Base-by-base conservation (phyloP, 2,329 filamentous ascomycete species). In the Dothideomycetes sp. region DNA sequence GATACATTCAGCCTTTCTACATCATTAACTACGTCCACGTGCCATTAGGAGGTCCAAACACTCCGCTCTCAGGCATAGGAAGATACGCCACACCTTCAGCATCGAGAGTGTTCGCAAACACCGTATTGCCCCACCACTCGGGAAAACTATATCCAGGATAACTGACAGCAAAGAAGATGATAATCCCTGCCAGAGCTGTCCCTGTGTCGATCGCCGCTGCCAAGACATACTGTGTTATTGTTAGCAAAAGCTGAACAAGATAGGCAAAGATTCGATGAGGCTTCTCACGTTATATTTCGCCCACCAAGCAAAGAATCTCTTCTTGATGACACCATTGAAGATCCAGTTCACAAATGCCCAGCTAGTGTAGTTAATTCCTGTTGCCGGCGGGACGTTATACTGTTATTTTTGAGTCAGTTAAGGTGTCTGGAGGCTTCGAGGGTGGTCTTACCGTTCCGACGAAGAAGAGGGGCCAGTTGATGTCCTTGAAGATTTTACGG, bases 261-360 rank as follows among this genome's bases (percentile, higher is more conserved):
- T 19, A 12, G 13, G 1, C 57, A 91, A 91, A 15, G 89, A 78
- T 5, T 87, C 74, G 11, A 89, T 78, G 27, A 89, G 45, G 79
- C 84, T 40, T 91, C 65, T 3, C 83, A 89, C 84, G 25, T 83
- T 88, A 59, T 93, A 93, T 62, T 91, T 91, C 31, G 78, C 77
- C 85, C 85, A 91, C 85, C 85, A 93, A 2, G 75, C 77, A 17
- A 68, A 70, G 13, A 76, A 80, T 20, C 79, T 70, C 22, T 75
- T 74, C 57, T 79, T 78, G 53, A 91, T 71, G 46, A 80, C 60
- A 56, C 80, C 79, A 59, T 93, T 93, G 69, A 93, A 93, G 31
- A 84, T 50, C 59, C 82, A 91, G 64, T 83, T 91, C 12, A 91
- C 83, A n/a, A 93, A 63, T 0, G 82, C 84, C 86, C 86, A 94